A percentile compares a stretch with the other conserved stretches of the same genome.
Conservation (phyloP, 1,284 basidiomycete genomes). For the Irpex rosettiformis region DNA sequence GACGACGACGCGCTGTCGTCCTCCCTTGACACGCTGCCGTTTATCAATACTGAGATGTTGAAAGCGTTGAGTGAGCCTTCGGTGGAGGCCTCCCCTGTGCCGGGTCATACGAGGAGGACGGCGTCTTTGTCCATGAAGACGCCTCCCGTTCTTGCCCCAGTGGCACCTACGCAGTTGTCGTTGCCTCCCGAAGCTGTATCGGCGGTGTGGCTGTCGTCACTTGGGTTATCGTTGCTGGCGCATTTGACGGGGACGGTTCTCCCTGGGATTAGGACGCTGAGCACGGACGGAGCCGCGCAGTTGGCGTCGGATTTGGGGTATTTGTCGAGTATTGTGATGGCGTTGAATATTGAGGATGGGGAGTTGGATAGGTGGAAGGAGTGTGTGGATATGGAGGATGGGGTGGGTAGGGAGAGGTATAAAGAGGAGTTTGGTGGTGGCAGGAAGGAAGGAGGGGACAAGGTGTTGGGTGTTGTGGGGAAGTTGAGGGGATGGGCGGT, state of each 20-base stretch:
- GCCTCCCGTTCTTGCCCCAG: slow-evolving; percentile 22
- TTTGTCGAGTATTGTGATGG: slow-evolving; percentile 86
- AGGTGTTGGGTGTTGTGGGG: slow-evolving; percentile 40
- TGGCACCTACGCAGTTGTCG: slow-evolving; percentile 11
- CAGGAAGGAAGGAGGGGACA: slow-evolving; percentile 23
- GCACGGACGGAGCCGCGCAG: slow-evolving; percentile 72
- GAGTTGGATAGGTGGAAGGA: slow-evolving; percentile 75
- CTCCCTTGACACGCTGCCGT: slow-evolving; percentile 80
- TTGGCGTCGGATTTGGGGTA: slow-evolving; percentile 88
- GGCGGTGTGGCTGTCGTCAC: slow-evolving; percentile 85
- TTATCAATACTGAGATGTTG: slow-evolving; percentile 58
- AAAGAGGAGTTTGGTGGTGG: slow-evolving; percentile 25
- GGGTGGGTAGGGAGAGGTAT: slow-evolving; percentile 42
- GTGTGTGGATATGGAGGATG: slow-evolving; percentile 57
- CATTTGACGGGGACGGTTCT: slow-evolving; percentile 69
- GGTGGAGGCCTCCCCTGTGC: slow-evolving; percentile 23
- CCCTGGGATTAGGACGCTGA: slow-evolving; percentile 57
- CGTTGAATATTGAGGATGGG: slow-evolving; percentile 82
- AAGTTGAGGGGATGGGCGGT: slow-evolving; percentile 52
- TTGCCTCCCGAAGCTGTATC: slow-evolving; percentile 76
- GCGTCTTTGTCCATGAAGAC: slow-evolving; percentile 32
- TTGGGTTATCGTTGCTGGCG: slow-evolving; percentile 76
- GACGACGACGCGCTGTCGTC: slow-evolving; percentile 90
- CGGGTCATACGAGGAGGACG: slow-evolving; percentile 32
- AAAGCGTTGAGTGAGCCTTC: slow-evolving; percentile 41